These are phyloP conservation scores for Brassica rapa DNA, from an alignment of 345 rosid species.

Conservation along the genomic window DNA sequence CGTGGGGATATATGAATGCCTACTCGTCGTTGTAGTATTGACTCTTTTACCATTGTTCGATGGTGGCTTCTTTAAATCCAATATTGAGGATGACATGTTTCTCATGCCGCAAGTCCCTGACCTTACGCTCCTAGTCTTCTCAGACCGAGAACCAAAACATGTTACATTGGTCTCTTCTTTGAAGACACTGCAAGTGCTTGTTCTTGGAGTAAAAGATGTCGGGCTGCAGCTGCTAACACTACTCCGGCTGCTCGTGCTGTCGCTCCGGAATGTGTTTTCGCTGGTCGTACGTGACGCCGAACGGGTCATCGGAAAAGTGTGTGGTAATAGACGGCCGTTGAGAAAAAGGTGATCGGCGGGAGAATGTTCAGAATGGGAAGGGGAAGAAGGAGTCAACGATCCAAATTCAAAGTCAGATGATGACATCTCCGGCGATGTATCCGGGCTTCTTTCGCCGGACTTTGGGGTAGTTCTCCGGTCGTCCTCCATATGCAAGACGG, in stretches of 20 bases:
- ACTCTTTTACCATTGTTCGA: conserved; percentile 11
- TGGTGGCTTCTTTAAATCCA: conserved; percentile 21
- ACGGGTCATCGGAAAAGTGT: conserved; percentile 56
- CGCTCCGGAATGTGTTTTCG: conserved; percentile 62
- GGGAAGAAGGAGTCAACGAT: conserved; percentile 59
- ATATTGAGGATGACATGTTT: background rate
- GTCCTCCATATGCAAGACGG: conserved; percentile 23
- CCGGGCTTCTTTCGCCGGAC: conserved; percentile 32
- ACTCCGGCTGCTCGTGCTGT: conserved; percentile 70
- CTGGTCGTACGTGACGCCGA: conserved; percentile 57
- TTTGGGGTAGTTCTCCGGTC: conserved; percentile 42
- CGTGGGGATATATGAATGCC: conserved; percentile 44
- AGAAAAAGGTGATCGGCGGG: conserved; percentile 86
- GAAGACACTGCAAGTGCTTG: conserved; percentile 51
- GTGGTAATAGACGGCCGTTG: conserved; percentile 82
- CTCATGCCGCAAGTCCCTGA: background rate
- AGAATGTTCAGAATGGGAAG: conserved; percentile 52
- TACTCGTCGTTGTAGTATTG: background rate
- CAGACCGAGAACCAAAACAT: conserved; percentile 24
- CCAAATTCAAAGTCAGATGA: conserved; percentile 73
- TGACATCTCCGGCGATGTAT: conserved; percentile 22
- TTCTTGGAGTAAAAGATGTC: conserved; percentile 46
- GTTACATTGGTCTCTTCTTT: conserved; percentile 39
- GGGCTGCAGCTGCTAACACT: conserved; percentile 69
- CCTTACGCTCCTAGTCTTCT: background rate